Base-by-base conservation (phyloP, 345 rosid genomes). In the Brassica juncea region DNA sequence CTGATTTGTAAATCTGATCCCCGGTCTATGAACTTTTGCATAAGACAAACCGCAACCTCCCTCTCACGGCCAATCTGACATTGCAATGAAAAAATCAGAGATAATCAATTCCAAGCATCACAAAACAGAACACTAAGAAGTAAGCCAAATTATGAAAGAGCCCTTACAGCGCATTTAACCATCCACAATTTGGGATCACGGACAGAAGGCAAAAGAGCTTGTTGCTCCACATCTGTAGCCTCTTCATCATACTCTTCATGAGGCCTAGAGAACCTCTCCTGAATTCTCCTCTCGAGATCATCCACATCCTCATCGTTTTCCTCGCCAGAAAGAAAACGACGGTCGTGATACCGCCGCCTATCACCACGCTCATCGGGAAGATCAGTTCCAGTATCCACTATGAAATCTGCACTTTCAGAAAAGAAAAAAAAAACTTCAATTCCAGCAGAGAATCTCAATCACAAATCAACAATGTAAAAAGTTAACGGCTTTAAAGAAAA, bases 201-300 rank as follows among this genome's bases (percentile, higher is more conserved):
- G 52, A 95, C 97, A 67, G 98, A 95, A 19, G 99, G 99, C 86
- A 95, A 84, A 69, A 95, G 96, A 12, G 99, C 97, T 82, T 93
- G 99, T 77, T 93, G 99, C 76, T 93, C 99, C 28, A 95, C 99
- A 25, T 91, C 97, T 54, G 96, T 91, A n/a, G 98, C 88, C 85
- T 95, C 99, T 74, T 95, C 98, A 76, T 95, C 98, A 82, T 92
- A 91, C 55, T 95, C 99, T 27, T 86, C 71, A 64, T 89, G 91
- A 47, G 86, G 87, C 77, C 91, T 78, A 44, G 92, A 88, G 84
- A 88, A 91, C 84, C 99, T 88, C 31, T 81, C 93, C 67, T 86
- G 90, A 78, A 95, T 90, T 19, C 89, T 88, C 81, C 91, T 87
- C 87, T 90, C 98, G 58, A 95, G 91, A 68, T 85, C 97, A 74